phyloP scores from a whole-genome alignment of 2,329 filamentous ascomycete species.

The Fusarium dlaminii region DNA sequence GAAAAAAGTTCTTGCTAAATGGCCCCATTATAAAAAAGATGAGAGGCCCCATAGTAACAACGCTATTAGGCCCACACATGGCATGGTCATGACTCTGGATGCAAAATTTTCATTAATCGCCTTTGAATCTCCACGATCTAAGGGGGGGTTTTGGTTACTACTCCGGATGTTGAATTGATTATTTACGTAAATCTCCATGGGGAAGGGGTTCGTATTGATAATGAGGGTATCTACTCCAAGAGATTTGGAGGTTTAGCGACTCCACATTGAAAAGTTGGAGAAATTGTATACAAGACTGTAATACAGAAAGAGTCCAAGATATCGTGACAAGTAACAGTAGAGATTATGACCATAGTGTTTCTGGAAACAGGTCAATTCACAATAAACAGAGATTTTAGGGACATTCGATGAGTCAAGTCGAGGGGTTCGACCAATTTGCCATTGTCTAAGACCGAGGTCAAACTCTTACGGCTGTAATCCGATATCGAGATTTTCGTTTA shows the following conservation, averaged over 20 bases:
- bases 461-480: accelerated
- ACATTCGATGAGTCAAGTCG: neutral
- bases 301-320: neutral
- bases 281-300: neutral
- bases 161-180: neutral
- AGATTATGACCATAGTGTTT: accelerated
- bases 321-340: accelerated
- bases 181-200: slow-evolving; percentile 36
- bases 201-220: slow-evolving; percentile 2
- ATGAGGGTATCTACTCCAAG: slow-evolving; percentile 1
- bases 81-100: slow-evolving; percentile 11
- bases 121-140: slow-evolving; percentile 11
- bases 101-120: neutral
- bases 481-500: neutral
- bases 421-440: neutral
- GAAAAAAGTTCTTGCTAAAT: slow-evolving; percentile 11
- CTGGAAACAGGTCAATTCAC: accelerated
- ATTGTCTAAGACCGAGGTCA: neutral
- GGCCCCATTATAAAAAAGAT: slow-evolving; percentile 30
- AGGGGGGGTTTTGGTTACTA: neutral
- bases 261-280: neutral
- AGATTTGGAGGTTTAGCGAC: neutral
- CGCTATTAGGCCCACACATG: slow-evolving; percentile 27
- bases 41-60: slow-evolving; percentile 18
- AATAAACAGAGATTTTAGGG: neutral